Conservation (phyloP, 768 basidiomycete species). For the Leccinum ochraceum region DNA sequence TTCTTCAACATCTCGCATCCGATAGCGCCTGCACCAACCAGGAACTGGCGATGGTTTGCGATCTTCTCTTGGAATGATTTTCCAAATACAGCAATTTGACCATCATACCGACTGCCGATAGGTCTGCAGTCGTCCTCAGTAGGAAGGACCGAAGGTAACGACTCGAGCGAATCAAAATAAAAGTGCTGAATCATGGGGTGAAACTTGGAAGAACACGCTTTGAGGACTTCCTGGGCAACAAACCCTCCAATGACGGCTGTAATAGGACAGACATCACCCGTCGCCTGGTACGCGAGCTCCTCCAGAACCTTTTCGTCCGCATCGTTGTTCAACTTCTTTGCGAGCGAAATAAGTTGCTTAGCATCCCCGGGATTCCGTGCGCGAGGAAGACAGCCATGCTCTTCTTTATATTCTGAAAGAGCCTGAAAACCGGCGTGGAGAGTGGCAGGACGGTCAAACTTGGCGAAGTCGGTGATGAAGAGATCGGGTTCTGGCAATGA, state of each 20-base stretch:
- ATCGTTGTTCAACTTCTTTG: conserved; percentile 76
- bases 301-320: conserved; percentile 79
- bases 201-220: conserved; percentile 97
- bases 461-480: conserved; percentile 96
- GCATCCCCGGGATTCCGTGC: conserved; percentile 87
- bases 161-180: conserved; percentile 98
- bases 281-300: conserved; percentile 89
- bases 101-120: conserved; percentile 82
- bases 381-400: conserved; percentile 70
- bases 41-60: conserved; percentile 86
- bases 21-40: conserved; percentile 98
- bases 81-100: conserved; percentile 95
- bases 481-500: conserved; percentile 80
- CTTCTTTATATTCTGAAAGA: conserved; percentile 71
- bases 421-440: conserved; percentile 96
- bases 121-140: conserved; percentile 85
- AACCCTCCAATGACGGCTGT: conserved; percentile 96
- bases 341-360: conserved; percentile 62
- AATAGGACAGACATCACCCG: conserved; percentile 87
- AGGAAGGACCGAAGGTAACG: conserved; percentile 74
- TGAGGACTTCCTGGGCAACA: conserved; percentile 96
- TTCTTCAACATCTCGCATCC: conserved; percentile 99
- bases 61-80: conserved; percentile 91
- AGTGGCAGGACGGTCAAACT: conserved; percentile 89
- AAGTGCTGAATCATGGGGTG: conserved; percentile 93